Conservation (phyloP, 768 basidiomycete genomes). For the Termitomyces sp. region DNA sequence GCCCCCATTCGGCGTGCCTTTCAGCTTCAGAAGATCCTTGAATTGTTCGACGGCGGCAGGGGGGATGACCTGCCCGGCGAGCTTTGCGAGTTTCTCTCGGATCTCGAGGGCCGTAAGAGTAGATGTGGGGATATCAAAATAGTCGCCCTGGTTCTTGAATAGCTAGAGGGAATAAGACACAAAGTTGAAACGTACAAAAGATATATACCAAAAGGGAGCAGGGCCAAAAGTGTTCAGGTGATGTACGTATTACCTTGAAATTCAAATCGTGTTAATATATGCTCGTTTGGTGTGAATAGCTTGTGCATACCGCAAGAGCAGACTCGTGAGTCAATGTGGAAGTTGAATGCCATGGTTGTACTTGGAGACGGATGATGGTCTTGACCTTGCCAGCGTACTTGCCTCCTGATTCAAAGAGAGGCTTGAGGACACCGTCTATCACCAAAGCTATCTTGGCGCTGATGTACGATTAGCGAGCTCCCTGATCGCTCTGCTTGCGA, state of each 20-base stretch:
- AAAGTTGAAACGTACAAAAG: neutral
- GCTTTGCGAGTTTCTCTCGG: conserved; percentile 62
- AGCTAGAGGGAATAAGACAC: conserved; percentile 38
- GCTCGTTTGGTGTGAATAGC: neutral
- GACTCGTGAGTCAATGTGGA: conserved; percentile 81
- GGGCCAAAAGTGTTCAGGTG: conserved; percentile 77
- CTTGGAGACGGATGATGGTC: conserved; percentile 62
- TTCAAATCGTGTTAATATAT: neutral
- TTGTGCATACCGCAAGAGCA: conserved; percentile 57
- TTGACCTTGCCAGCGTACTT: conserved; percentile 72
- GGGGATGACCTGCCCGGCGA: conserved; percentile 53
- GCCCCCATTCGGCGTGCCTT: conserved; percentile 70
- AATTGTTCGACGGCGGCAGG: conserved; percentile 45
- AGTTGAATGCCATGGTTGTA: conserved; percentile 77
- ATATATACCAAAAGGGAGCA: conserved; percentile 60
- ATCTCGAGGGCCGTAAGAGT: conserved; percentile 65
- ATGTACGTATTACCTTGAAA: conserved; percentile 54
- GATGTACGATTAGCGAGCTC: neutral
- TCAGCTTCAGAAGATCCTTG: conserved; percentile 56
- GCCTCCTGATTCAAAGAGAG: conserved; percentile 51
- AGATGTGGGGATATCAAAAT: conserved; percentile 71
- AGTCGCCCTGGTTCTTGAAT: conserved; percentile 72
- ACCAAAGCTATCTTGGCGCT: conserved; percentile 59
- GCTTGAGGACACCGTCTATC: conserved; percentile 57
- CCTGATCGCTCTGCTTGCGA: neutral